Evolutionary conservation across 129 eudicot species (phyloP).

Genomic region (Flaveria bidentis): DNA sequence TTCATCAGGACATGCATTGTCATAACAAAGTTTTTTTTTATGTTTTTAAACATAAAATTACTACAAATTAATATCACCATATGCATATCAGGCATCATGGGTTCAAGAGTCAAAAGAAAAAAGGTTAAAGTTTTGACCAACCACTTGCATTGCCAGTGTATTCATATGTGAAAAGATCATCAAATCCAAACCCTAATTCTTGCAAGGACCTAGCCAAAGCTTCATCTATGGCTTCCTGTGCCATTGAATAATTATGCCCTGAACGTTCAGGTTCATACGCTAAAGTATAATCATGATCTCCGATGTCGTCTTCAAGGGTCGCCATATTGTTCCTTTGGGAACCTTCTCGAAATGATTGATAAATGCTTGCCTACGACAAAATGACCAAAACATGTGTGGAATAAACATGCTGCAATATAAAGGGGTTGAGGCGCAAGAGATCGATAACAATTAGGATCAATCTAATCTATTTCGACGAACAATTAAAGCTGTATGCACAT

Average conservation of each 20-base stretch:
- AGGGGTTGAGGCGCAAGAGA: no score
- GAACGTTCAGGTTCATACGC: constrained; percentile 51
- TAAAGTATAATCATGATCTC: constrained; percentile 23
- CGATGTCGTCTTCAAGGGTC: constrained; percentile 34
- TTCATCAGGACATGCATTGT: no score
- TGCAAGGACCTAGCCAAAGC: constrained; percentile 83
- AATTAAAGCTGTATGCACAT: no score
- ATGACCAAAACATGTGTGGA: background rate
- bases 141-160: constrained; percentile 43
- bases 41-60: no score
- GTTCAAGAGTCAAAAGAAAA: background rate
- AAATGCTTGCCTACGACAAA: constrained; percentile 61
- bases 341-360: constrained; percentile 48
- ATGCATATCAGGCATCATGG: no score
- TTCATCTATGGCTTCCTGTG: constrained; percentile 72
- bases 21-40: no score
- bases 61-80: no score
- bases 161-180: constrained; percentile 40
- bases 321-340: constrained; percentile 31
- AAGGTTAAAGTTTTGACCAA: constrained; percentile 28
- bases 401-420: background rate
- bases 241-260: constrained; percentile 30
- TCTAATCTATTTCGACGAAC: no score
- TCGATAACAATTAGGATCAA: no score
- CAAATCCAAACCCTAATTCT: constrained; percentile 69